These are phyloP conservation scores for Isatis tinctoria DNA, from an alignment of 345 rosid species.

Conservation along the genomic window DNA sequence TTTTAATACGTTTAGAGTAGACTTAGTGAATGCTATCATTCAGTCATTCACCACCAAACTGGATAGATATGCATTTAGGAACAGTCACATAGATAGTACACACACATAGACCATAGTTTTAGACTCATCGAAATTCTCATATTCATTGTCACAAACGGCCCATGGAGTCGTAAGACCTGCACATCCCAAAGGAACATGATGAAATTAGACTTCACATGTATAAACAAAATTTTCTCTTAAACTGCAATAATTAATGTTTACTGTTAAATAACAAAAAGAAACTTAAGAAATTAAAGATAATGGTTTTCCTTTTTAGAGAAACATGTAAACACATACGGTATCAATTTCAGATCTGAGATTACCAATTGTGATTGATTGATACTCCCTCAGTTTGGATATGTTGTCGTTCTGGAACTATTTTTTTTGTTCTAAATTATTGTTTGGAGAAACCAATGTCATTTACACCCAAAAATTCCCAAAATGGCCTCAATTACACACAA, in stretches of 20 bases:
- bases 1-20: too few relatives aligned
- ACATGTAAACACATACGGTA: neutral
- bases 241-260: neutral
- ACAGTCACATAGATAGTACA: neutral
- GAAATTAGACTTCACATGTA: neutral
- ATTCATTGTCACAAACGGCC: neutral
- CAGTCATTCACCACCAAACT: neutral
- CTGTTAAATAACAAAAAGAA: neutral
- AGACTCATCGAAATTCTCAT: neutral
- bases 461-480: too few relatives aligned
- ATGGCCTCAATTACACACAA: too few relatives aligned
- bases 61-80: neutral
- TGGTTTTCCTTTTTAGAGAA: neutral
- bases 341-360: neutral
- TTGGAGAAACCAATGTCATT: too few relatives aligned
- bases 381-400: too few relatives aligned
- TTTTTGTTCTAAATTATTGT: too few relatives aligned
- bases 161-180: constrained; percentile 17
- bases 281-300: neutral
- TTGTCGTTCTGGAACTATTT: too few relatives aligned
- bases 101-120: neutral
- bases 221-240: neutral
- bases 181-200: neutral
- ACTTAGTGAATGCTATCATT: neutral
- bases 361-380: neutral